Evolutionary conservation across 169 alveolate species (phyloP), one percentile per base, ranked within the genome.

Genomic region (Theileria sp.): DNA sequence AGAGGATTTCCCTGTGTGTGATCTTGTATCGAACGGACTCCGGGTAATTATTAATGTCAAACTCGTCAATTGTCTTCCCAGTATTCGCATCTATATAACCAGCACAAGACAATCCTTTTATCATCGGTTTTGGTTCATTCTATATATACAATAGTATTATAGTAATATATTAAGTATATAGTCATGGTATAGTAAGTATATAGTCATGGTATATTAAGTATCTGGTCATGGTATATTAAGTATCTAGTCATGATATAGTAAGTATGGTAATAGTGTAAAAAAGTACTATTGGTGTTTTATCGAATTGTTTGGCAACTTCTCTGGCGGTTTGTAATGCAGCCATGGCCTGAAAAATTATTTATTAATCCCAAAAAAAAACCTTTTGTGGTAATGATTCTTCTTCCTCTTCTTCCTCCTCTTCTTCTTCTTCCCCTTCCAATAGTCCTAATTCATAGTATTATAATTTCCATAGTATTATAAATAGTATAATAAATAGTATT

Each of bases 1-100:
- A 68, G 71, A 94, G 90, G 38, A 93, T 92, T 74, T 94, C 97
- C 77, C 89, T 91, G 86, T 95, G 94, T 38, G 96, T 93, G 28
- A 95, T 82, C 80, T 92, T 94, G 77, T 77, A 86, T 32, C 98
- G 91, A 10, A 95, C 97, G 64, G 86, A 80, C 38, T 94, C 95
- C n/a, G 98, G 96, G 79, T 93, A 95, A 76, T 94, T 95, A 89
- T 95, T 95, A 74, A 95, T 95, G 75, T 93, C 96, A 67, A 95
- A 92, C 36, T 93, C 97, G 74, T 94, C 97, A 36, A 93, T 88
- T 30, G 94, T 92, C 71, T 94, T 94, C 44, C 92, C 94, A 21
- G 91, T 87, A 60, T 64, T 89, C 61, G 92, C 75, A 68, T 89
- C 88, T 7, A 82, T 75, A 25, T 82, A 82, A 19, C 88, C 88